Conservation (phyloP, 225 moss, liverwort and hornwort genomes). For the Bryoerythrophyllum caledonicum region DNA sequence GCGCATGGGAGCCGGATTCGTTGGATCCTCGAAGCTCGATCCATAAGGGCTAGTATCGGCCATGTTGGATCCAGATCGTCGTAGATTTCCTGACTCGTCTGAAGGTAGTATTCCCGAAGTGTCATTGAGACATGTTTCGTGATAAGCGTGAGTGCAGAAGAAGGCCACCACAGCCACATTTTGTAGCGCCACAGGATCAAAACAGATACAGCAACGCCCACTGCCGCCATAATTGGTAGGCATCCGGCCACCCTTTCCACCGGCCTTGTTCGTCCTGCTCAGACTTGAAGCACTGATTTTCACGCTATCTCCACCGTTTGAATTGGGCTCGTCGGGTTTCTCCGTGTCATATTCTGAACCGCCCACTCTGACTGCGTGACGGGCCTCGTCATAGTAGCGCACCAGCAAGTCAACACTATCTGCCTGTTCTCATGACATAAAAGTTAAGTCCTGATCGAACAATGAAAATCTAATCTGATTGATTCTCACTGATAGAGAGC, state of each 20-base stretch:
- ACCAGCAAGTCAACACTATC: conserved; percentile 97
- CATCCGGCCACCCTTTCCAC: conserved; percentile 65
- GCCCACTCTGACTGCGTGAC: conserved; percentile 93
- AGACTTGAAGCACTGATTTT: conserved; percentile 29
- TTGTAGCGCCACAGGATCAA: conserved; percentile 89
- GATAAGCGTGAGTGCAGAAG: conserved; percentile 97
- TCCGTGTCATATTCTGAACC: conserved; percentile 54
- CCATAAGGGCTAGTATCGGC: conserved; percentile 30
- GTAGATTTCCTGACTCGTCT: conserved; percentile 47
- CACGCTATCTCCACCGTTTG: conserved; percentile 48
- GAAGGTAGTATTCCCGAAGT: conserved; percentile 60
- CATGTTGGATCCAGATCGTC: conserved; percentile 38
- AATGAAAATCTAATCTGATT: conserved; percentile 13
- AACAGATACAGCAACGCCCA: conserved; percentile 93
- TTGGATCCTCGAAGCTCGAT: conserved; percentile 49
- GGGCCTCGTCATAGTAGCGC: conserved; percentile 95
- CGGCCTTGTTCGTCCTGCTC: conserved; percentile 46
- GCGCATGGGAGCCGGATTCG: conserved; percentile 70
- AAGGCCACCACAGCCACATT: conserved; percentile 95
- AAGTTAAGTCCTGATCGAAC: not conserved
- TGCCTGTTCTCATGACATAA: conserved; percentile 49
- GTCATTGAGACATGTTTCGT: conserved; percentile 94
- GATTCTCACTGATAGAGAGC: conserved; percentile 5
- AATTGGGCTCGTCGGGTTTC: conserved; percentile 31
- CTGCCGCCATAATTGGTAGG: conserved; percentile 82